Conservation (phyloP, 805 yeast genomes). For the Spathaspora boniae region DNA sequence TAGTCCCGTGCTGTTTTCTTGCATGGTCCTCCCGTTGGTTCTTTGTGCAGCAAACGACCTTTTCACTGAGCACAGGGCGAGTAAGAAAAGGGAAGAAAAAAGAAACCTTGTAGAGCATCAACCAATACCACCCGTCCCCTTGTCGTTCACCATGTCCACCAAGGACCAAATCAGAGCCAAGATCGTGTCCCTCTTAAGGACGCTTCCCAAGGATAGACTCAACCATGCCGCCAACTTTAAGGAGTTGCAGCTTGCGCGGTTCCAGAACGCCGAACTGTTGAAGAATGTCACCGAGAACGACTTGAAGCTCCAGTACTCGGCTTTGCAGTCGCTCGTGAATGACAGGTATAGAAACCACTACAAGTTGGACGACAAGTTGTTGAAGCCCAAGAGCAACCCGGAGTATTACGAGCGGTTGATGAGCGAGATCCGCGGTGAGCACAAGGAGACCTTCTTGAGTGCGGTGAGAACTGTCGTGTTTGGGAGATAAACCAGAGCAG, state of each 20-base stretch:
- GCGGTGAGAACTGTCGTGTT: slow-evolving; percentile 74
- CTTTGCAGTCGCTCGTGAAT: slow-evolving; percentile 53
- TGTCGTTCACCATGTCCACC: slow-evolving; percentile 22
- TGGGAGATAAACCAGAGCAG: slow-evolving; percentile 48
- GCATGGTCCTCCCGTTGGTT: too few relatives aligned
- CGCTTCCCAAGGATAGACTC: slow-evolving; percentile 66
- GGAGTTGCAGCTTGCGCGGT: slow-evolving; percentile 51
- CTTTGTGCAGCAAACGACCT: too few relatives aligned
- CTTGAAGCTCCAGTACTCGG: slow-evolving; percentile 55
- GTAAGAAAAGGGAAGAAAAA: too few relatives aligned
- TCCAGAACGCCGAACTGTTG: slow-evolving; percentile 36
- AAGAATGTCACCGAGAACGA: slow-evolving; percentile 43
- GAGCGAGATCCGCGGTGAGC: slow-evolving; percentile 67
- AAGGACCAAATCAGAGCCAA: slow-evolving; percentile 51
- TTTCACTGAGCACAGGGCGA: too few relatives aligned
- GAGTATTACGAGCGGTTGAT: slow-evolving; percentile 68
- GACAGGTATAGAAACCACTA: slow-evolving; percentile 65
- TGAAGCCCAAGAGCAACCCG: slow-evolving; percentile 83
- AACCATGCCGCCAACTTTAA: slow-evolving; percentile 69
- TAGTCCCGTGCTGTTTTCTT: too few relatives aligned
- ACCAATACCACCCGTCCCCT: slow-evolving; percentile 3
- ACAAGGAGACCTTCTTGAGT: slow-evolving; percentile 58
- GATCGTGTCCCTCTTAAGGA: slow-evolving; percentile 55
- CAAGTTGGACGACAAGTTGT: slow-evolving; percentile 59
- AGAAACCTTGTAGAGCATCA: too few relatives aligned